Evolutionary conservation across 2,329 filamentous ascomycete species (phyloP), one percentile per base, ranked within the genome.

Genomic region (Aureobasidium sp.): DNA sequence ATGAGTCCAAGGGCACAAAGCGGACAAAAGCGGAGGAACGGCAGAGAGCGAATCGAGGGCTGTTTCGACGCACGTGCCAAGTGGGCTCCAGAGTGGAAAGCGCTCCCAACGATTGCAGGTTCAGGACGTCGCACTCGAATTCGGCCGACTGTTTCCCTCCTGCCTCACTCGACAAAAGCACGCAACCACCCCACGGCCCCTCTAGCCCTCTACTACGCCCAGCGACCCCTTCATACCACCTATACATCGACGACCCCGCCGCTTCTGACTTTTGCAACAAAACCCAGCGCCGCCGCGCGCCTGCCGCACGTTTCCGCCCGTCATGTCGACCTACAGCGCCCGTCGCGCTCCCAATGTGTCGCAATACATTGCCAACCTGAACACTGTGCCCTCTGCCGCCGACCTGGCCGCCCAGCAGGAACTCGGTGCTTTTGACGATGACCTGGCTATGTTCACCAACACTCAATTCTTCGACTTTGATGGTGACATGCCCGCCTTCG

Each of bases 291-390:
- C 57, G 57, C 23, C 46, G 57, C 32, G 57, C 57, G 57, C 57
- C 57, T 17, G 46, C 36, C 44, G 34, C 37, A 26, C 51, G 41
- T 29, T 32, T 42, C 37, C 51, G 51, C 42, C 27, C 36, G 39
- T 20, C n/a, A 91, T 91, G 88, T 85, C 89, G 74, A 83, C 80
- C 73, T 91, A 86, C 82, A 86, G 83, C 75, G 87, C 87, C 71
- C 88, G 90, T 65, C 86, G 88, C 72, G 89, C 84, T 69, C 88
- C 90, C 71, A 96, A 96, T 75, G 89, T 96, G 77, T 91, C 91
- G 71, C 88, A 91, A 72, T 96, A 94, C 78, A 82, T 97, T 67
- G 88, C 90, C 70, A 88, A 92, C 68, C 81, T 97, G 70, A 96
- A 96, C 79, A 84, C 82, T 50, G 79, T 87, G 62, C 82, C 82